phyloP scores from a whole-genome alignment of 768 basidiomycete genomes.

The Termitomyces sp. region DNA sequence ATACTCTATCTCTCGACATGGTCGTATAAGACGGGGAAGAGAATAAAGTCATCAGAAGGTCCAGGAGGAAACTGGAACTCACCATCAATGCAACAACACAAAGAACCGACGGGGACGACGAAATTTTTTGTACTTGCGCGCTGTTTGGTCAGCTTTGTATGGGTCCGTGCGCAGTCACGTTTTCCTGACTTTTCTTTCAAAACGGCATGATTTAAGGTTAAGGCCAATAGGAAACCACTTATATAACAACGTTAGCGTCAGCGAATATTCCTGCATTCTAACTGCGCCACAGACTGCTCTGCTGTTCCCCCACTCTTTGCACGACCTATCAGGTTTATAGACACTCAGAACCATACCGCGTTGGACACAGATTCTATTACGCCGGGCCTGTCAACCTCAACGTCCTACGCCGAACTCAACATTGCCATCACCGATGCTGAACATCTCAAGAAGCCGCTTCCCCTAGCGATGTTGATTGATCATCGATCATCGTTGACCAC shows the following conservation, averaged over 20 bases:
- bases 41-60: constrained; percentile 61
- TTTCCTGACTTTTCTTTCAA: background rate
- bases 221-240: background rate
- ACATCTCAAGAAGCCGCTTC: too few relatives aligned
- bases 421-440: too few relatives aligned
- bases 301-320: background rate
- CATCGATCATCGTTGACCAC: too few relatives aligned
- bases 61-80: background rate
- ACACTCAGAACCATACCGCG: background rate
- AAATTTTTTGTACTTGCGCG: background rate
- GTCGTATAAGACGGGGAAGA: constrained; percentile 92
- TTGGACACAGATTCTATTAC: too few relatives aligned
- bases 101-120: background rate
- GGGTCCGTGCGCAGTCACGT: background rate
- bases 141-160: constrained; percentile 1
- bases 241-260: background rate
- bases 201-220: background rate
- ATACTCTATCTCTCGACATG: constrained; percentile 76
- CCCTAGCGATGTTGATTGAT: too few relatives aligned
- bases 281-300: background rate
- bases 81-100: background rate
- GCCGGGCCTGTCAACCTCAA: too few relatives aligned
- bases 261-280: background rate
- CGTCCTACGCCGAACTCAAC: too few relatives aligned
- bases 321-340: too few relatives aligned